Evolutionary conservation across 352 stramenopile genomes (phyloP).

Genomic region (Bremia lactucae): DNA sequence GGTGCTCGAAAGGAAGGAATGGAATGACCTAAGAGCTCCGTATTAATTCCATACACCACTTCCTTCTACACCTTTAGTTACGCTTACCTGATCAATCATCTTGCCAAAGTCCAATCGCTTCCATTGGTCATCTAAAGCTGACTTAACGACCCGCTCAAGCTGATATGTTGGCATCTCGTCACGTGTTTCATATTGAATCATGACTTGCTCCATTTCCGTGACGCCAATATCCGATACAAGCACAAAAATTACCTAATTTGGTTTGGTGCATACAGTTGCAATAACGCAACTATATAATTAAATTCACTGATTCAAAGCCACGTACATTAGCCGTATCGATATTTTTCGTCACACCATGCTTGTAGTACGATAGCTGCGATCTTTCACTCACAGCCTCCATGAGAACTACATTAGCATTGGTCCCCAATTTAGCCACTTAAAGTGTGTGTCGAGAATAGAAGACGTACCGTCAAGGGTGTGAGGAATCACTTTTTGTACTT

Average conservation of each 20-base stretch:
- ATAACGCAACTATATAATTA: too few species aligned
- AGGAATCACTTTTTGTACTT: slow-evolving; percentile 87
- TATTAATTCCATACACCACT: too few species aligned
- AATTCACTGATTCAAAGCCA: neutral
- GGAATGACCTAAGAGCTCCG: slow-evolving; percentile 81
- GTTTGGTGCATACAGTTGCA: too few species aligned
- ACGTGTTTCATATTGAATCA: slow-evolving; percentile 72
- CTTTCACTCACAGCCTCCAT: slow-evolving; percentile 66
- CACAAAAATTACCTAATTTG: slow-evolving; percentile 71
- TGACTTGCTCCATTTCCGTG: slow-evolving; percentile 69
- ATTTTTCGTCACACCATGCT: slow-evolving; percentile 45
- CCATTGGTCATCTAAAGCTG: slow-evolving; percentile 75
- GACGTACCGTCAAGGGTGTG: slow-evolving; percentile 84
- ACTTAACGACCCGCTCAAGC: slow-evolving; percentile 70
- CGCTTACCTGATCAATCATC: slow-evolving; percentile 69
- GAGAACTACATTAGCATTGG: slow-evolving; percentile 30
- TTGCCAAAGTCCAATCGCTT: slow-evolving; percentile 84
- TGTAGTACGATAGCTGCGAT: slow-evolving; percentile 69
- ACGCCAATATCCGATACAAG: slow-evolving; percentile 85
- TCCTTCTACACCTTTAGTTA: too few species aligned
- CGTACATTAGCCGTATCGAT: slow-evolving; percentile 67
- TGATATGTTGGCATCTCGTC: slow-evolving; percentile 46
- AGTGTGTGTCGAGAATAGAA: too few species aligned
- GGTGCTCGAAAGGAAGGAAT: slow-evolving; percentile 81
- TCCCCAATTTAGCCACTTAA: too few species aligned